These are phyloP conservation scores for Aspergillus mulundensis DNA, from an alignment of 495 filamentous ascomycete species.

Conservation along the genomic window DNA sequence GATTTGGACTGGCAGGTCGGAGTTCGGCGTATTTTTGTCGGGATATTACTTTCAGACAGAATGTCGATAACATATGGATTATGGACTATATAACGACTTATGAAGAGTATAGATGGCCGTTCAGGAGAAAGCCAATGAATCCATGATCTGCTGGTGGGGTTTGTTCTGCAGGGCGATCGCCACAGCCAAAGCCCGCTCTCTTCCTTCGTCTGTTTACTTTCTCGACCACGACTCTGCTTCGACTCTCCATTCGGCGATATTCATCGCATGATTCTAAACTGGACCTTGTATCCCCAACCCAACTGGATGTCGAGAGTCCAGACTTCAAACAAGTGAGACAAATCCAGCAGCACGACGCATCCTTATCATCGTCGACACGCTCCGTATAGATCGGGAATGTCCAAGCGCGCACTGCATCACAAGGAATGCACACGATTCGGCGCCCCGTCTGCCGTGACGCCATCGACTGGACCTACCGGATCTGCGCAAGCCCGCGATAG, in stretches of 20 bases:
- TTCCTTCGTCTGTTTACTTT: background rate
- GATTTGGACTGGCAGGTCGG: background rate
- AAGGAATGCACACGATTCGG: background rate
- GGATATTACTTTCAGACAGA: background rate
- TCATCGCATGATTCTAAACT: too few species aligned
- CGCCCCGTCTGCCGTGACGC: background rate
- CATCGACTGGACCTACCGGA: conserved; percentile 2
- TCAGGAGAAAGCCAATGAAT: too few species aligned
- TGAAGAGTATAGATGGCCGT: background rate
- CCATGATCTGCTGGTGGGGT: background rate
- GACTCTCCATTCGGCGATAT: too few species aligned
- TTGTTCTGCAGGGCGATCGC: background rate
- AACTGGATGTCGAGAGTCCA: too few species aligned
- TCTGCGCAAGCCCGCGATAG: background rate
- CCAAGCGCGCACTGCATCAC: background rate
- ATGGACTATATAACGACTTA: background rate
- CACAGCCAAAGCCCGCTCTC: background rate
- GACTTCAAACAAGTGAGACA: too few species aligned
- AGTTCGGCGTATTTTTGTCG: background rate
- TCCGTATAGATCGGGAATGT: conserved; percentile 7
- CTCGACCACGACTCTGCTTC: too few species aligned
- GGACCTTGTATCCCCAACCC: too few species aligned
- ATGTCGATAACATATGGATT: background rate
- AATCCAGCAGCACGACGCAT: too few species aligned
- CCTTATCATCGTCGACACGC: too few species aligned